A percentile compares a stretch with the other conserved stretches of the same genome.
Conservation (phyloP, 306 rosid species). For the Rubus parviflorus region DNA sequence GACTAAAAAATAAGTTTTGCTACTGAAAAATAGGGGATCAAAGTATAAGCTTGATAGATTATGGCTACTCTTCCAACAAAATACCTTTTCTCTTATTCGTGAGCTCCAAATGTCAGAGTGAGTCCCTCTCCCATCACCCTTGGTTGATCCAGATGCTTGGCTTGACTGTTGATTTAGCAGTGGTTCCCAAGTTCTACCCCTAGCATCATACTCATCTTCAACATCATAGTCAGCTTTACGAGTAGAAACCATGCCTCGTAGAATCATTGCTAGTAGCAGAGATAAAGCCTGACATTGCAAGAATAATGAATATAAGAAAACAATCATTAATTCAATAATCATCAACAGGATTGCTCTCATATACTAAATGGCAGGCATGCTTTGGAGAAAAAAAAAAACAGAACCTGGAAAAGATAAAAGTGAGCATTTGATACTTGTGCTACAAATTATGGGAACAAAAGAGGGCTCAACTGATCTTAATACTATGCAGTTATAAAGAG, state of each 20-base stretch:
- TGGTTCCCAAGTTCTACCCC: slow-evolving; percentile 71
- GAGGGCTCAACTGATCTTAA: neutral
- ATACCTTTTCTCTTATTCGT: slow-evolving; percentile 86
- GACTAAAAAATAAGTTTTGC: neutral
- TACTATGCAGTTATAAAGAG: slow-evolving; percentile 18
- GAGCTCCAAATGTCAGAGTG: slow-evolving; percentile 81
- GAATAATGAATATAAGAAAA: slow-evolving; percentile 23
- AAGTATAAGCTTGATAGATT: neutral
- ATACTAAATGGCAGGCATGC: neutral
- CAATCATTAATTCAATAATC: slow-evolving; percentile 15
- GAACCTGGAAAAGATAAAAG: neutral
- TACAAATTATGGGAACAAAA: neutral
- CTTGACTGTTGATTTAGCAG: slow-evolving; percentile 53
- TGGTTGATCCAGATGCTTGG: slow-evolving; percentile 59
- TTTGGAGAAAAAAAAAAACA: neutral
- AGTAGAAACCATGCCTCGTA: slow-evolving; percentile 71
- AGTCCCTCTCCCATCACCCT: slow-evolving; percentile 47
- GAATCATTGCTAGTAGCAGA: slow-evolving; percentile 62
- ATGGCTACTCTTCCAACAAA: slow-evolving; percentile 16
- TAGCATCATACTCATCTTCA: slow-evolving; percentile 51
- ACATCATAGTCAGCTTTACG: slow-evolving; percentile 43
- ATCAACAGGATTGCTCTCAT: slow-evolving; percentile 1
- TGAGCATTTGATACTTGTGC: neutral
- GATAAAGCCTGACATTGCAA: slow-evolving; percentile 62
- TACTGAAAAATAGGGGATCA: neutral